phyloP scores from a whole-genome alignment of 805 yeast genomes.

The Wickerhamomyces bisporus region DNA sequence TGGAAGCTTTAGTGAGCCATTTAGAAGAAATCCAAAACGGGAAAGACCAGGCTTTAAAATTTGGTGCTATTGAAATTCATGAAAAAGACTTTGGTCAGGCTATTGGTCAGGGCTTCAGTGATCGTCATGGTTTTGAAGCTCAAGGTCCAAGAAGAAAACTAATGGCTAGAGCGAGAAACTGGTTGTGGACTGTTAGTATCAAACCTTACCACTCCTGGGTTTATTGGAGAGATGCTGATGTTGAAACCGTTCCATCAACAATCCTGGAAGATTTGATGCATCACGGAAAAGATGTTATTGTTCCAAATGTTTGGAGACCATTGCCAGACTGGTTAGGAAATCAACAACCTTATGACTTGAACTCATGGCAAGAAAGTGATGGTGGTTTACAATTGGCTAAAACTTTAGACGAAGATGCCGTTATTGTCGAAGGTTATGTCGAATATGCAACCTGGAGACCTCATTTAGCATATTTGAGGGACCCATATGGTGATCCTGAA shows the following conservation, averaged over 20 bases:
- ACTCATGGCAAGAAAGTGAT: constrained; percentile 82
- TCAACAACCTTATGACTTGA: constrained; percentile 80
- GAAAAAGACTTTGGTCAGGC: constrained; percentile 93
- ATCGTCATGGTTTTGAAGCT: constrained; percentile 93
- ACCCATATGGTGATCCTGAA: constrained; percentile 91
- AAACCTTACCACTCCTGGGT: constrained; percentile 95
- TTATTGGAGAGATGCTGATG: constrained; percentile 97
- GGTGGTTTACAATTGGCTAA: constrained; percentile 77
- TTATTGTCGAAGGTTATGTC: constrained; percentile 94
- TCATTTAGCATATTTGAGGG: constrained; percentile 90
- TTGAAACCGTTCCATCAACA: constrained; percentile 80
- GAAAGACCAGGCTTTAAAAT: constrained; percentile 53
- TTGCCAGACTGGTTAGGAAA: constrained; percentile 83
- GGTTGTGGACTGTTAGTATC: constrained; percentile 84
- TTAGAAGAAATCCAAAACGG: constrained; percentile 63
- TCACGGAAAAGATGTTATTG: constrained; percentile 86
- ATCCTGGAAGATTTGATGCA: constrained; percentile 90
- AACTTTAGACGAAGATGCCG: constrained; percentile 83
- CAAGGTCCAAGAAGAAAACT: constrained; percentile 93
- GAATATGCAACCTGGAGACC: constrained; percentile 99
- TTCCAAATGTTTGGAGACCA: constrained; percentile 93
- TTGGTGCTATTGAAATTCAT: constrained; percentile 80
- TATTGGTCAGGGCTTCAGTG: constrained; percentile 90
- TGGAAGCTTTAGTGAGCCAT: constrained; percentile 57
- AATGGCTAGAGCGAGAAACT: constrained; percentile 95